Evolutionary conservation across 2,329 filamentous ascomycete species (phyloP), one percentile per base, ranked within the genome.

Genomic region (Claviceps maximensis): DNA sequence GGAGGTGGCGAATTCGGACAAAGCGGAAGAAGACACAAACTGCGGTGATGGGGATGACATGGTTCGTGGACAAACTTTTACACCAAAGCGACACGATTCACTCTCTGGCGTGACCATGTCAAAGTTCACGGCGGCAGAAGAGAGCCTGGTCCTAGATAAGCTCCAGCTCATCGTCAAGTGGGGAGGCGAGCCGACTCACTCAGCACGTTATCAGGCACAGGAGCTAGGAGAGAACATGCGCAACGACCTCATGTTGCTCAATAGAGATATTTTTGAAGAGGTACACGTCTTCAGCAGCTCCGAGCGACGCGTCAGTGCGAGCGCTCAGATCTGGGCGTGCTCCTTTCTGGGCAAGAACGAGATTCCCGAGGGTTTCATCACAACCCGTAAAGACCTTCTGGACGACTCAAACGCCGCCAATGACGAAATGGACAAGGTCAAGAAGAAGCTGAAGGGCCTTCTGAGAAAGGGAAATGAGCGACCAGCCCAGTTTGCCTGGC

Each of bases 401-500:
- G 93, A 98, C 66, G 93, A 98, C 65, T 97, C 90, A 0, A 98
- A 98, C 67, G 93, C 93, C 4, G 93, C 93, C 54, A 98, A 98
- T 67, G 93, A 98, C 66, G 89, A 95, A 63, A 98, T 96, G 87
- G 94, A 98, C 71, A 96, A 95, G 70, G 93, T 98, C 53, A 98
- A 98, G 77, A 98, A 98, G 79, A 96, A 95, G 80, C 78, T 98
- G 29, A 98, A 98, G 72, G 84, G 88, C 1, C 76, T 98, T 21
- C 71, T 98, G 54, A 83, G 93, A 31, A 87, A 95, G 67, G 93
- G 91, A n/a, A 88, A 89, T 56, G 87, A 93, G 63, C 87, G 91
- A 1, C 93, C 93, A 10, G 83, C 91, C 19, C 89, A 98, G 63
- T 98, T 98, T 65, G 89, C 93, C n/a, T 98, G 93, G 93, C 93